These are phyloP conservation scores for Boletus coccyginus DNA, from an alignment of 768 basidiomycete genomes.

Conservation along the genomic window DNA sequence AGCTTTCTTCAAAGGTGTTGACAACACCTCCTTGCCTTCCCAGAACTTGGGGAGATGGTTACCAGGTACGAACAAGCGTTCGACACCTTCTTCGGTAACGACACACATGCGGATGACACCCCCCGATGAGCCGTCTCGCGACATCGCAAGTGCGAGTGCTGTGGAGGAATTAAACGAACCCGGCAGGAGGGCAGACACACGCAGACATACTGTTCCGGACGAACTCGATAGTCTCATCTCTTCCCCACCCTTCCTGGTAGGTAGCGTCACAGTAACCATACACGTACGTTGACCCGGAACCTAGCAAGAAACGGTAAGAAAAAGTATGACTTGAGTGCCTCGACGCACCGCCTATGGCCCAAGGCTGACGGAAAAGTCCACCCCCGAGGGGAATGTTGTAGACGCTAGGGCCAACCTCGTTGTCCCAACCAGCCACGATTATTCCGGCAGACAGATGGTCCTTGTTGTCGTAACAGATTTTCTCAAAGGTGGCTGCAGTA, in stretches of 20 bases:
- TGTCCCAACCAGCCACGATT: slow-evolving; percentile 98
- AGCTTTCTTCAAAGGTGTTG: slow-evolving; percentile 26
- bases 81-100: slow-evolving; percentile 89
- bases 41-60: slow-evolving; percentile 87
- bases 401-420: slow-evolving; percentile 83
- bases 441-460: slow-evolving; percentile 87
- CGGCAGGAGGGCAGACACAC: not conserved
- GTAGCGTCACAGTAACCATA: slow-evolving; percentile 99
- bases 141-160: slow-evolving; percentile 96
- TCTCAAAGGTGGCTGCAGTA: slow-evolving; percentile 82
- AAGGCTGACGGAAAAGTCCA: slow-evolving; percentile 94
- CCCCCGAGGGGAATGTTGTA: slow-evolving; percentile 98
- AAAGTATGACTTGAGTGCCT: not conserved
- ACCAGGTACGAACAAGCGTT: slow-evolving; percentile 90
- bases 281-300: slow-evolving; percentile 95
- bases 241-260: slow-evolving; percentile 87
- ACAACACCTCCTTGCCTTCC: slow-evolving; percentile 77
- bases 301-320: slow-evolving; percentile 35
- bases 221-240: slow-evolving; percentile 88
- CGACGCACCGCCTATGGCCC: slow-evolving; percentile 91
- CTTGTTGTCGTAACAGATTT: slow-evolving; percentile 92
- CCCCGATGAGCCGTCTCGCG: slow-evolving; percentile 96
- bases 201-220: slow-evolving; percentile 85
- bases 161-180: slow-evolving; percentile 7
- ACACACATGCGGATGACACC: slow-evolving; percentile 97